Evolutionary conservation across 2,329 filamentous ascomycete species (phyloP).

Genomic region (Nannizzia gypsea): DNA sequence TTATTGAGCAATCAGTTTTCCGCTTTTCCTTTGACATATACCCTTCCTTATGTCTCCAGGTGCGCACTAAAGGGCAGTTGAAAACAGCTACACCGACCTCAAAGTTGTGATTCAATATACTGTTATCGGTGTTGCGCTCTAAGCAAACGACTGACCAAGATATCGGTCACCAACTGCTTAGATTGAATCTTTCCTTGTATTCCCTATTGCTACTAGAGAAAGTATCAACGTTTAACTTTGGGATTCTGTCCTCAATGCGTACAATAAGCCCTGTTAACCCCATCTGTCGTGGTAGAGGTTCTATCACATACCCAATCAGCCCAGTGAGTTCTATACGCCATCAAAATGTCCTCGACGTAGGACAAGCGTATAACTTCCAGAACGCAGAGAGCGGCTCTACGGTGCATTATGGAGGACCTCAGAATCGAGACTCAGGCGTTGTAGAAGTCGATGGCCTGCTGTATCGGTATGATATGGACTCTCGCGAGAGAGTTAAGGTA

Average conservation of each 20-base stretch:
- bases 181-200: not conserved
- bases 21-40: not conserved
- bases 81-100: not conserved
- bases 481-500: not conserved
- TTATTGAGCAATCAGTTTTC: not conserved
- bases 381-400: not conserved
- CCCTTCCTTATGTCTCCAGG: not conserved
- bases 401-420: not conserved
- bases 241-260: not conserved
- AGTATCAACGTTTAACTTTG: no score
- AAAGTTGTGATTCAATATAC: not conserved
- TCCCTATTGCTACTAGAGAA: not conserved
- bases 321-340: not conserved
- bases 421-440: not conserved
- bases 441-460: not conserved
- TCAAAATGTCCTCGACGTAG: not conserved
- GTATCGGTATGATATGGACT: slow-evolving; percentile 3
- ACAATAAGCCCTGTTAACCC: not conserved
- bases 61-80: not conserved
- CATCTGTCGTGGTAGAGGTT: not conserved
- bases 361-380: not conserved
- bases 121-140: not conserved
- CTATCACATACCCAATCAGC: not conserved
- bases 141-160: not conserved
- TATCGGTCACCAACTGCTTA: not conserved